Evolutionary conservation across 148 eudicot genomes (phyloP).

Genomic region (Chenopodium berlandieri): DNA sequence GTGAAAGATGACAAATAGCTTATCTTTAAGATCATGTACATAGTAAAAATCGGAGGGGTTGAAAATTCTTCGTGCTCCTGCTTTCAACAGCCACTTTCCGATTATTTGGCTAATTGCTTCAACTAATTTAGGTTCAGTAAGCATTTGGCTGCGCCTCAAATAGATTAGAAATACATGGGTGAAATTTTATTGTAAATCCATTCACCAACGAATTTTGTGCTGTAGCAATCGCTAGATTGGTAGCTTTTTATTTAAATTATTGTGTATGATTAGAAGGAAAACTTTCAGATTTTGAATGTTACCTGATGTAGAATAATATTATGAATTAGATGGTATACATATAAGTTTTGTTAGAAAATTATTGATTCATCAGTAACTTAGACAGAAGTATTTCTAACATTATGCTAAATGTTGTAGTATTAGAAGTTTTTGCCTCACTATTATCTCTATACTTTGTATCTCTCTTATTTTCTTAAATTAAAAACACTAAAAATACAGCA

Average conservation of each 20-base stretch:
- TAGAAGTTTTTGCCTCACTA: neutral
- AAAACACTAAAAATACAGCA: no score
- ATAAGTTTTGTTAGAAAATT: neutral
- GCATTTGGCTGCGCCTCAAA: conserved; percentile 7
- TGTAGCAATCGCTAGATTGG: neutral
- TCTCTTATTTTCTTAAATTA: no score
- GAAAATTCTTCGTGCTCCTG: conserved; percentile 10
- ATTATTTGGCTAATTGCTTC: conserved; percentile 7
- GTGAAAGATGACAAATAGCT: conserved; percentile 46
- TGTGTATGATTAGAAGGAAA: conserved; percentile 14
- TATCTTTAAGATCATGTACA: conserved; percentile 20
- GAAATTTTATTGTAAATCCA: conserved; percentile 1
- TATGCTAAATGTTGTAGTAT: neutral
- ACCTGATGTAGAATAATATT: conserved; percentile 15
- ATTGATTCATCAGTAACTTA: no score
- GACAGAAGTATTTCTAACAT: neutral
- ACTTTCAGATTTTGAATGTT: conserved; percentile 10
- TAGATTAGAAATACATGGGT: neutral
- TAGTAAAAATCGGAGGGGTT: conserved; percentile 5
- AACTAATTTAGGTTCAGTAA: neutral
- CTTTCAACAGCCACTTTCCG: neutral
- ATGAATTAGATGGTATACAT: conserved; percentile 9
- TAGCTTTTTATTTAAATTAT: neutral
- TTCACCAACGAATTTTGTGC: neutral
- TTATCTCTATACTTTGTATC: no score